Evolutionary conservation across 352 stramenopile species (phyloP).

Genomic region (Pythium chondricola): DNA sequence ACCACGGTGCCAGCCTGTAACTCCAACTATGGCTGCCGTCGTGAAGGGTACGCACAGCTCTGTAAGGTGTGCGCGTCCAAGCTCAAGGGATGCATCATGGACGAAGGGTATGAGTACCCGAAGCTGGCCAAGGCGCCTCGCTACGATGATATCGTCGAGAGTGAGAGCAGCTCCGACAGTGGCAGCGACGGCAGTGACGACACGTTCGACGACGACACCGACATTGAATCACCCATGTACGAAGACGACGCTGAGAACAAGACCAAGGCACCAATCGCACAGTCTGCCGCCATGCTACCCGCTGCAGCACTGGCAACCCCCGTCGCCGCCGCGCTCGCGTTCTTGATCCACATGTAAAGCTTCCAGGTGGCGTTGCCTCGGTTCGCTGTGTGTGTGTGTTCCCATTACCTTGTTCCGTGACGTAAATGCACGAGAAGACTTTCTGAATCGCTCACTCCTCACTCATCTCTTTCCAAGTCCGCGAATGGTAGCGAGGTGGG

Average conservation of each 20-base stretch:
- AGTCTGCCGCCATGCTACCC: too few relatives aligned
- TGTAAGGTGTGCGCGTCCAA: conserved; percentile 22
- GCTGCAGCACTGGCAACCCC: too few relatives aligned
- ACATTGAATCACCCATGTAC: conserved; percentile 9
- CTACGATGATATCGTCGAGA: conserved; percentile 3
- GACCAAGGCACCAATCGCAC: conserved; percentile 1
- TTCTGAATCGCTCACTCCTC: too few relatives aligned
- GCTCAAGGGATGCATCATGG: conserved; percentile 3
- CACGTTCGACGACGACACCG: not conserved
- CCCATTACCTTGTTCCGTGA: too few relatives aligned
- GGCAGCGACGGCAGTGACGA: conserved; percentile 3
- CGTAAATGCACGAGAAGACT: too few relatives aligned
- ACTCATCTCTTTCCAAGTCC: conserved; percentile 8
- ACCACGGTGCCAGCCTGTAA: conserved; percentile 25
- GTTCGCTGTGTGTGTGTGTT: too few relatives aligned
- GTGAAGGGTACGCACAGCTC: conserved; percentile 28
- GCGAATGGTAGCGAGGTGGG: conserved; percentile 18
- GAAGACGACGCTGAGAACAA: conserved; percentile 3
- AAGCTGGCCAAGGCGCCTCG: conserved; percentile 11
- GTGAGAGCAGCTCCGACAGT: conserved; percentile 2
- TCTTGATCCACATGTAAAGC: too few relatives aligned
- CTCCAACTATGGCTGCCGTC: conserved; percentile 20
- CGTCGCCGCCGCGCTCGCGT: too few relatives aligned
- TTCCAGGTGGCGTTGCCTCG: too few relatives aligned
- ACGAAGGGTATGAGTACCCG: conserved; percentile 14